Evolutionary conservation across 352 stramenopile genomes (phyloP).

Genomic region (Pythium guiyangense): DNA sequence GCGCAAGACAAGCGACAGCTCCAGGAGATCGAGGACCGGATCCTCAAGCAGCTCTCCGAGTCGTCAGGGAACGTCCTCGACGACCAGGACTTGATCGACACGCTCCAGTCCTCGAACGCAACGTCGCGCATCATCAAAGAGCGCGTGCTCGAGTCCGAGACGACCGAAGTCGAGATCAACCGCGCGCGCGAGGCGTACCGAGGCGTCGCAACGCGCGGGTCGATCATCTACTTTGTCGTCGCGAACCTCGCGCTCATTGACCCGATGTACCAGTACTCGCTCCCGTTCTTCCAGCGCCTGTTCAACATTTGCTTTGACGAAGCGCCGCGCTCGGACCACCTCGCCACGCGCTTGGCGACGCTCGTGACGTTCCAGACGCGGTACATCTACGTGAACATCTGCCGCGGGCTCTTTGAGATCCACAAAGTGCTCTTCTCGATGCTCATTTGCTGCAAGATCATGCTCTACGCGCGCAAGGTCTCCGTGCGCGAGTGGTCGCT

Average conservation of each 20-base stretch:
- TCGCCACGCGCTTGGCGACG: conserved; percentile 63
- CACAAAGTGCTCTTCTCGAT: conserved; percentile 94
- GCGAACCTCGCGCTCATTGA: conserved; percentile 90
- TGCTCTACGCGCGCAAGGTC: conserved; percentile 78
- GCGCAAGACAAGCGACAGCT: conserved; percentile 91
- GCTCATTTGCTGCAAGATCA: conserved; percentile 94
- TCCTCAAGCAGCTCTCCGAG: conserved; percentile 90
- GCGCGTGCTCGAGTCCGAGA: conserved; percentile 89
- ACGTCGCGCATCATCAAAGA: conserved; percentile 87
- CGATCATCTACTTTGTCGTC: conserved; percentile 95
- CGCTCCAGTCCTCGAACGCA: conserved; percentile 81
- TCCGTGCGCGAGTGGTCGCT: conserved; percentile 81
- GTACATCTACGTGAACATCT: conserved; percentile 94
- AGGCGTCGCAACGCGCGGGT: conserved; percentile 85
- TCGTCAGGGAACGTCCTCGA: conserved; percentile 91
- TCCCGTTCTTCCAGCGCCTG: conserved; percentile 90
- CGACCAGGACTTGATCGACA: conserved; percentile 89
- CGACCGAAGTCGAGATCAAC: conserved; percentile 90
- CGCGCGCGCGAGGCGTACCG: conserved; percentile 87
- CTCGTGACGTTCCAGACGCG: conserved; percentile 89
- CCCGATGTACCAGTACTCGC: conserved; percentile 96
- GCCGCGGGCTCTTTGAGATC: conserved; percentile 90
- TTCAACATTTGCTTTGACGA: conserved; percentile 92
- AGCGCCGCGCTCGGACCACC: conserved; percentile 40
- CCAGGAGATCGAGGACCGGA: conserved; percentile 91